Conservation (phyloP, 345 rosid genomes). For the Boechera stricta region DNA sequence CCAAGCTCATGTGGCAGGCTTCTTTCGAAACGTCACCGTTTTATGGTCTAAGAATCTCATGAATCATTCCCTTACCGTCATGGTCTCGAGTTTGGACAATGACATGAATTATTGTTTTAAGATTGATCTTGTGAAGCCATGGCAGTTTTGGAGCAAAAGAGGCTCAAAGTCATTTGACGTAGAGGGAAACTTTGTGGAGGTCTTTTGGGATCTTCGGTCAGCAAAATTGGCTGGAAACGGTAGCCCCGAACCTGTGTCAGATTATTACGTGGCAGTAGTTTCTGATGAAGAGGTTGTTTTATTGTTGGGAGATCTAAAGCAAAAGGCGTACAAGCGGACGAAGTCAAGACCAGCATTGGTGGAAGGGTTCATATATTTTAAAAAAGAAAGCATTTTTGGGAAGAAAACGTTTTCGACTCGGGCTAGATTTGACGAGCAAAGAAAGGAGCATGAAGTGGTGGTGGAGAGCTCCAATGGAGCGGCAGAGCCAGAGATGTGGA, state of each 20-base stretch:
- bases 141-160: conserved; percentile 91
- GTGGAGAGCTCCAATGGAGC: conserved; percentile 77
- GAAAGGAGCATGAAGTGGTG: conserved; percentile 75
- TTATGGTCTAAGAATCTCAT: conserved; percentile 76
- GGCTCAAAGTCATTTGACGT: conserved; percentile 72
- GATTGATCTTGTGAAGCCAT: conserved; percentile 77
- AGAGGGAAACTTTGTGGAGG: conserved; percentile 67
- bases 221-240: conserved; percentile 74
- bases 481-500: conserved; percentile 89
- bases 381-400: conserved; percentile 84
- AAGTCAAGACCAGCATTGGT: conserved; percentile 78
- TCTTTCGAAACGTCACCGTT: conserved; percentile 65
- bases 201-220: conserved; percentile 85
- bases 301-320: conserved; percentile 79
- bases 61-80: conserved; percentile 72
- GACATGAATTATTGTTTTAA: conserved; percentile 61
- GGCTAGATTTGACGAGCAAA: conserved; percentile 70
- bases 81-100: conserved; percentile 64
- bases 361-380: conserved; percentile 63
- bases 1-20: conserved; percentile 71
- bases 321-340: conserved; percentile 84
- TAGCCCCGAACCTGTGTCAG: conserved; percentile 73
- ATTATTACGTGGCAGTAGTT: conserved; percentile 81
- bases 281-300: conserved; percentile 88
- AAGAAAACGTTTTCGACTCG: conserved; percentile 78